Base-by-base conservation (phyloP, 73 alveolate genomes). In the Chromera velia region DNA sequence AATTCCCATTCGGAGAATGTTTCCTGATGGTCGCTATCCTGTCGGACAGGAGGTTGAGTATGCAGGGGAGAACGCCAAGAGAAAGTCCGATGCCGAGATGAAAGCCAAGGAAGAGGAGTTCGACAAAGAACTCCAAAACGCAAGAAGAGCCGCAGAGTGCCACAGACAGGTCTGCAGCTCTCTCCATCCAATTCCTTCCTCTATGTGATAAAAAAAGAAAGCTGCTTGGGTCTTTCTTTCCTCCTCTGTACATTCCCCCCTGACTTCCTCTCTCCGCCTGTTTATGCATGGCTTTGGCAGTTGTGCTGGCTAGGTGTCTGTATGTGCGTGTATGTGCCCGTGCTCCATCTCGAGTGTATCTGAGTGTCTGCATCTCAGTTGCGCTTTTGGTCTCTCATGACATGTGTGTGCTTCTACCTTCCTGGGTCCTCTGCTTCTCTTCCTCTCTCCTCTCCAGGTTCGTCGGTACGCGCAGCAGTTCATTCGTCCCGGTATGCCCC, bases 131-230 rank as follows among this genome's bases (percentile, higher is more conserved):
- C 84, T 89, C 85, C 88, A 86, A 72, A 88, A 88, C 34, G 78
- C 91, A 73, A 82, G 98, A 74, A 90, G 88, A 84, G 93, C 97
- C 73, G 98, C 97, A 30, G 98, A 94, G 86, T 91, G 97, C 87
- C 98, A 94, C 74, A 88, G 97, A 34, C 95, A 94, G 88, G 92
- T 90, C 31, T n/a, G n/a, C n/a, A n/a, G n/a, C n/a, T n/a, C n/a
- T 46, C 19, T 13, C 19, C 65, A 10, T 19, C 65, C 65, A 46
- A 46, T 10, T 46, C 19, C 19, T 13, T 13, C 9, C 65, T 19
- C 65, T 13, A 46, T 13, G 19, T 46, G 9, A 13, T 10, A 46
- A 10, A 10, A 10, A 46, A 46, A 46, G n/a, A 10, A 10, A 46
- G 9, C 65, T 19, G 9, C 19, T 46, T 46, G 65, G 65, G 65